Evolutionary conservation across 495 filamentous ascomycete genomes (phyloP), one percentile per base, ranked within the genome.

Genomic region (Daldinia loculata): DNA sequence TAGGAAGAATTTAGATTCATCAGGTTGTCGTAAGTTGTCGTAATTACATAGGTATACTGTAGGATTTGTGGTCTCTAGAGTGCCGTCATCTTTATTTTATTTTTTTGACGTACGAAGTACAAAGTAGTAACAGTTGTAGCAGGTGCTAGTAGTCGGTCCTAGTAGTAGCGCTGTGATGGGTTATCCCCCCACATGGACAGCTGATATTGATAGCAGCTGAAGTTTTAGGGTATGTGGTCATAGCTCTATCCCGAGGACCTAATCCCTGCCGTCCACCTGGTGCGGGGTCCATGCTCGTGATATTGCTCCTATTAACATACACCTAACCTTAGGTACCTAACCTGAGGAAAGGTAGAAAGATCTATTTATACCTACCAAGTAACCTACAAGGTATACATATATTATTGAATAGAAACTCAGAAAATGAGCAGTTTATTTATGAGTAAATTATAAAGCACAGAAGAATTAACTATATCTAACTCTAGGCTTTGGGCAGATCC

Each of bases 61-160:
- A 36, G 50, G 2, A 30, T 53, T 30, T 26, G 26, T 3, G 43
- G 9, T 48, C 3, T 53, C 50, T 53, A 53, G 22, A 30, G 50
- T 61, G 30, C 57, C 63, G 52, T 62, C 58, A 66, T 56, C 34
- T 34, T 59, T 56, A 61, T 70, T 62, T 67, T 61, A 8, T 19
- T 48, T 17, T 22, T 19, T 52, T 51, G 38, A 56, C 56, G 51
- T 56, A 55, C 61, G 34, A 61, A 55, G 56, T 69, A 59, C 6
- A 2, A 32, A 32, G 2, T 34, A 34, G 8, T 34, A 8, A 9
- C 12, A 3, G 32, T 34, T 34, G 32, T 34, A 8, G 7, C 29
- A 8, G 7, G 29, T 32, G 29, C 29, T 32, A 32, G 29, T 32
- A 9, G 27, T 29, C n/a, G n/a, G n/a, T n/a, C n/a, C n/a, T 26